phyloP scores from a whole-genome alignment of 306 rosid species.

The Nissolia schottii region DNA sequence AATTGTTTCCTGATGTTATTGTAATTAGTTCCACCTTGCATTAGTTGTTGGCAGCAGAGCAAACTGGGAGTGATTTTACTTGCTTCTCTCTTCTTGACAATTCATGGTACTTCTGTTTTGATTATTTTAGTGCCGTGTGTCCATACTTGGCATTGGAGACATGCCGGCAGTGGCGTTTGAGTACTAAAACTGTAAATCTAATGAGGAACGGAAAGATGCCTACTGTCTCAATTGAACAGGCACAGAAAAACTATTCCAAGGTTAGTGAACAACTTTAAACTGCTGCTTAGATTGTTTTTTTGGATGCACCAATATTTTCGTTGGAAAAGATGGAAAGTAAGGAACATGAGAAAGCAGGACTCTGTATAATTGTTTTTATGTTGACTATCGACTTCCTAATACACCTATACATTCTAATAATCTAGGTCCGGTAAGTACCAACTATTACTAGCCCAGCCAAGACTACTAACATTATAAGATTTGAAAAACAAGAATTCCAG shows the following conservation, averaged over 20 bases:
- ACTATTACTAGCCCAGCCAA: not conserved
- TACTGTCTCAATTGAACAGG: slow-evolving; percentile 94
- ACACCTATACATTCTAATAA: not conserved
- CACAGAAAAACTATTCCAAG: slow-evolving; percentile 95
- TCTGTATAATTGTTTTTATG: not conserved
- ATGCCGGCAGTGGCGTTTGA: slow-evolving; percentile 98
- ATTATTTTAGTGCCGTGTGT: slow-evolving; percentile 74
- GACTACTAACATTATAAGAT: not conserved
- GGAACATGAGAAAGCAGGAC: not conserved
- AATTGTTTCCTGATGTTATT: slow-evolving; percentile 15
- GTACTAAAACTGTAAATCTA: slow-evolving; percentile 84
- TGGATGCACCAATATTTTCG: not conserved
- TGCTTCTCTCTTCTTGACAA: slow-evolving; percentile 2
- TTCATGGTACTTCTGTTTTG: slow-evolving; percentile 15
- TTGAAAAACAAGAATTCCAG: not conserved
- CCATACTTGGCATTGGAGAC: slow-evolving; percentile 98
- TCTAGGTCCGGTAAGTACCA: not conserved
- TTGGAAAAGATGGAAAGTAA: not conserved
- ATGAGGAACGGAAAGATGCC: slow-evolving; percentile 99
- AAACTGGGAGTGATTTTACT: not conserved
- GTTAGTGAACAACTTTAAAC: slow-evolving; percentile 37
- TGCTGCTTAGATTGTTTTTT: not conserved
- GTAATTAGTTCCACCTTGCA: slow-evolving; percentile 7
- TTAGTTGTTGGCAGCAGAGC: slow-evolving; percentile 10
- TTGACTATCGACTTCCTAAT: not conserved